These are phyloP conservation scores for Inga leiocalycina DNA, from an alignment of 306 rosid species.

Conservation along the genomic window DNA sequence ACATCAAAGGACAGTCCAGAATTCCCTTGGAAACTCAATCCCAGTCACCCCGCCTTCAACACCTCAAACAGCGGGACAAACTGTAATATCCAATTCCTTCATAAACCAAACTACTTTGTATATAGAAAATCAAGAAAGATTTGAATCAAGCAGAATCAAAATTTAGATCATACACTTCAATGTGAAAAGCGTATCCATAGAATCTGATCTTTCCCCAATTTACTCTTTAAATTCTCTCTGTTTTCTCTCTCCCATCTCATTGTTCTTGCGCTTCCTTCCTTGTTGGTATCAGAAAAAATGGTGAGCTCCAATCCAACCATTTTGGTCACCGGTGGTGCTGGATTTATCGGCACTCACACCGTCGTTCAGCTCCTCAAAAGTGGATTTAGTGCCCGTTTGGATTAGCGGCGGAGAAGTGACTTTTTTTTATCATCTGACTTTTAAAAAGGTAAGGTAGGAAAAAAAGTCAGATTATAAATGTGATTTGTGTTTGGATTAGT, in stretches of 20 bases:
- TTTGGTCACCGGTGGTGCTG: slow-evolving; percentile 89
- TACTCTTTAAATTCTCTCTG: background rate
- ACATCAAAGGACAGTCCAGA: too few species aligned
- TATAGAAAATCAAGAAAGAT: background rate
- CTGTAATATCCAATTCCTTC: background rate
- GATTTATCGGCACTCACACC: slow-evolving; percentile 91
- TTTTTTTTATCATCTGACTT: too few species aligned
- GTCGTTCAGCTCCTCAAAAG: slow-evolving; percentile 79
- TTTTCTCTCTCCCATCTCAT: background rate
- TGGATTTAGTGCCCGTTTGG: too few species aligned
- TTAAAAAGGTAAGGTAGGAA: too few species aligned
- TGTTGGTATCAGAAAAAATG: slow-evolving; percentile 19
- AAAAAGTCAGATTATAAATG: too few species aligned
- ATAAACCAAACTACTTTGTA: slow-evolving; percentile 19
- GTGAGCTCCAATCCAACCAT: slow-evolving; percentile 50
- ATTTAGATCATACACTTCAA: background rate
- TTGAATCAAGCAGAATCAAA: background rate
- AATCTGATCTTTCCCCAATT: background rate
- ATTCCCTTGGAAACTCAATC: too few species aligned
- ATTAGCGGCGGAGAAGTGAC: too few species aligned
- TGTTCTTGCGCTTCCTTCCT: background rate
- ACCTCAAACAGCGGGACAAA: slow-evolving; percentile 30
- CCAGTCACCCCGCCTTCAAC: background rate
- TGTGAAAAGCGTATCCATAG: background rate
- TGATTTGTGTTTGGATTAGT: too few species aligned